Conservation (phyloP, 2,329 filamentous ascomycete genomes). For the Talaromyces islandicus region DNA sequence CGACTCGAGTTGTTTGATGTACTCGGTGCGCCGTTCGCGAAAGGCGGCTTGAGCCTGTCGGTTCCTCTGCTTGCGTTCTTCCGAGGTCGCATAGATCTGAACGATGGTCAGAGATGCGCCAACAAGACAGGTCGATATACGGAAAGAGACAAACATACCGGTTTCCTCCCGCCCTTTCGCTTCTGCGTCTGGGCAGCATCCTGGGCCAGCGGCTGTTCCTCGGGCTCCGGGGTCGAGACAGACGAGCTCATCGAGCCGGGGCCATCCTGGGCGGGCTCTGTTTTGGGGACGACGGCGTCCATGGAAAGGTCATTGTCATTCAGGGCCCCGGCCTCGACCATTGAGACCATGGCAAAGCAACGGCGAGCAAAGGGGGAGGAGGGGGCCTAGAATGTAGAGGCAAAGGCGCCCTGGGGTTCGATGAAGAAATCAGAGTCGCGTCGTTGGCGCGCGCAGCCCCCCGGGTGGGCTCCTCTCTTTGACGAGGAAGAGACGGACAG, state of each 20-base stretch:
- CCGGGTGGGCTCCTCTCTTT: background rate
- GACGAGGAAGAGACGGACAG: background rate
- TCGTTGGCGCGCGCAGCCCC: background rate
- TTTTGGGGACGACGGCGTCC: constrained; percentile 37
- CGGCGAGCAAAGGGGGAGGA: background rate
- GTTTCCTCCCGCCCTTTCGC: constrained; percentile 95
- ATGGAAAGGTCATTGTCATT: constrained; percentile 35
- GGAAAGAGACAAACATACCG: constrained; percentile 55
- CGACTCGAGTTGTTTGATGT: constrained; percentile 97
- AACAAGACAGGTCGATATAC: background rate
- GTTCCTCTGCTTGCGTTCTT: constrained; percentile 96
- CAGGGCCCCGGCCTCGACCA: constrained; percentile 34
- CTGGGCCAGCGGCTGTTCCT: constrained; percentile 33
- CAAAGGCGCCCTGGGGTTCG: constrained; percentile 1
- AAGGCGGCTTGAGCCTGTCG: constrained; percentile 96
- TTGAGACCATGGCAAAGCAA: constrained; percentile 36
- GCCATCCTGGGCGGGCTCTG: constrained; percentile 36
- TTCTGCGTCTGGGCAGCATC: constrained; percentile 61
- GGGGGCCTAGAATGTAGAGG: background rate
- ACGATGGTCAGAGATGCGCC: background rate
- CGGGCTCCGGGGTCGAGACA: constrained; percentile 42
- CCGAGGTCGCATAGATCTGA: constrained; percentile 96
- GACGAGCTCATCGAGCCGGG: constrained; percentile 39
- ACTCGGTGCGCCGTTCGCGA: constrained; percentile 91
- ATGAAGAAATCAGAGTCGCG: background rate